phyloP scores from a whole-genome alignment of 495 filamentous ascomycete species.

The Tetracladium marchalianum region DNA sequence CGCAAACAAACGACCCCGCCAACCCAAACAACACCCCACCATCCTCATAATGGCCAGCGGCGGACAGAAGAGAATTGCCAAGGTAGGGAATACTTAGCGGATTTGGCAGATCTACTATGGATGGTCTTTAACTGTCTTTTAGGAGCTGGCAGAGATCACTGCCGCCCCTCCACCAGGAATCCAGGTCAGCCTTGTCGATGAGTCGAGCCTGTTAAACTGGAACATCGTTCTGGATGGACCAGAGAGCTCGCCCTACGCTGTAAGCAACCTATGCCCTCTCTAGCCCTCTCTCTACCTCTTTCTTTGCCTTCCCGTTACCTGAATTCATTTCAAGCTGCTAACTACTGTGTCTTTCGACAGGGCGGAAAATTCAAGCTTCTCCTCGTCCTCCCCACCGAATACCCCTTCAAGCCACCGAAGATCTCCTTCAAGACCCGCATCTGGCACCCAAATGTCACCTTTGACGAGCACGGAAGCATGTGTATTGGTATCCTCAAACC shows the following conservation, averaged over 20 bases:
- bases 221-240: slow-evolving; percentile 70
- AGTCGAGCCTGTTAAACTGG: slow-evolving; percentile 78
- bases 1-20: not conserved
- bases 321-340: slow-evolving; percentile 1
- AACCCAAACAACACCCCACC: not conserved
- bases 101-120: too few species aligned
- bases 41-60: slow-evolving; percentile 19
- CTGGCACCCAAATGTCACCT: slow-evolving; percentile 97
- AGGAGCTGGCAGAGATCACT: slow-evolving; percentile 68
- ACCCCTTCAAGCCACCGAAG: slow-evolving; percentile 88
- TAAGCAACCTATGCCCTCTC: slow-evolving; percentile 23
- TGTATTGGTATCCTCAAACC: slow-evolving; percentile 79
- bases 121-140: not conserved
- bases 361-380: slow-evolving; percentile 72
- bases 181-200: slow-evolving; percentile 50
- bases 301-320: not conserved
- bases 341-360: slow-evolving; percentile 23
- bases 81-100: slow-evolving; percentile 16
- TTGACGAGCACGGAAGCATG: slow-evolving; percentile 83
- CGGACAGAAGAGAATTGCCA: slow-evolving; percentile 29
- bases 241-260: slow-evolving; percentile 58
- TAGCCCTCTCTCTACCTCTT: not conserved
- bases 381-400: slow-evolving; percentile 69
- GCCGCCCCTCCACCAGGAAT: slow-evolving; percentile 56
- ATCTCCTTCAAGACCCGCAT: slow-evolving; percentile 89